Percentiles rank a stretch among this genome's conserved stretches.
Evolutionary conservation across 148 eudicot species (phyloP).

Genomic region (Amaranthus palmeri): DNA sequence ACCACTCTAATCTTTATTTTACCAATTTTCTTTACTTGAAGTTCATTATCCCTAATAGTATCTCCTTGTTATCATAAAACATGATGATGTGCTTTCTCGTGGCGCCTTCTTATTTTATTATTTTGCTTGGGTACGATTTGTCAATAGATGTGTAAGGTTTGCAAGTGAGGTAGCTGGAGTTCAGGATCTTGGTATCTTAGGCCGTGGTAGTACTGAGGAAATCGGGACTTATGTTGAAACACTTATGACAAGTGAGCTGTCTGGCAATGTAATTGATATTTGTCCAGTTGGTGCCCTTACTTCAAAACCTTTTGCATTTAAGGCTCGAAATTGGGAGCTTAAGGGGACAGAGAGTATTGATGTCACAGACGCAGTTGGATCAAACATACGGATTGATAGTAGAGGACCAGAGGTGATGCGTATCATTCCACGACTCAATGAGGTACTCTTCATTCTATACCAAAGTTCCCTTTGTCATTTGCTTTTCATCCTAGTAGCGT

Average conservation of each 20-base stretch:
- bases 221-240: slow-evolving; percentile 95
- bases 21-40: background rate
- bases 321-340: slow-evolving; percentile 98
- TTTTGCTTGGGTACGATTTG: slow-evolving; percentile 7
- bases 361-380: slow-evolving; percentile 96
- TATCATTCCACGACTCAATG: slow-evolving; percentile 84
- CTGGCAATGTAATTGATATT: slow-evolving; percentile 97
- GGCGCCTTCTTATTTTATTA: background rate
- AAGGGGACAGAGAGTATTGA: slow-evolving; percentile 95
- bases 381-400: slow-evolving; percentile 91
- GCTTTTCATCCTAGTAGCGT: background rate
- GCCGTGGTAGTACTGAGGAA: slow-evolving; percentile 99
- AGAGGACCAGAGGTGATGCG: slow-evolving; percentile 99
- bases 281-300: slow-evolving; percentile 99
- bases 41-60: background rate
- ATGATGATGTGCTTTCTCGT: background rate
- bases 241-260: slow-evolving; percentile 97
- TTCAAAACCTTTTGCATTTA: slow-evolving; percentile 96
- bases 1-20: no score
- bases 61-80: background rate
- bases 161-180: slow-evolving; percentile 93
- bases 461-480: background rate
- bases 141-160: slow-evolving; percentile 86
- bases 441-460: slow-evolving; percentile 42
- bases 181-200: slow-evolving; percentile 97